Base-by-base conservation (phyloP, 371 early-diverging fungal genomes). In the Nematocida sp. region DNA sequence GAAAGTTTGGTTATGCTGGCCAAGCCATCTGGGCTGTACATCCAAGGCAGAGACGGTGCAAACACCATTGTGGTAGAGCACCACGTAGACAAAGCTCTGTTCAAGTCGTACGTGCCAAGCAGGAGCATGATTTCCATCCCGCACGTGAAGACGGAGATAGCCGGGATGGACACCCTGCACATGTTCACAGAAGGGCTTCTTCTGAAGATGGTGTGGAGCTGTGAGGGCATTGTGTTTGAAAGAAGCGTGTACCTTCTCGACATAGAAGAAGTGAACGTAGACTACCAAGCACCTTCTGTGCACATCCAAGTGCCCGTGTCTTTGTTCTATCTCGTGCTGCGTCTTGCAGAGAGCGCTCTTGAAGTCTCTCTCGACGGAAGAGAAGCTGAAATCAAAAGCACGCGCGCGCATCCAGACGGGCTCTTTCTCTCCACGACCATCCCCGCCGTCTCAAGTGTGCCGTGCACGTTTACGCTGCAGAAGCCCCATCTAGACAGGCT, bases 401-500 rank as follows among this genome's bases (percentile, higher is more conserved):
- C 34, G 7, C 37, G 17, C 11, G 13, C 49, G 7, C 27, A 37
- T 5, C 27, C 27, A 37, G 41, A 58, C 23, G 8, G 32, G 19
- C n/a, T 67, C 7, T 25, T 27, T 4, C 32, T 67, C 17, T n/a
- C 4, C 5, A 50, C 25, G 13, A 57, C 15, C 17, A 2, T 67
- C 4, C 29, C 31, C 21, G 40, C 49, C 15, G 29, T 57, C 13
- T 23, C 32, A 8, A 27, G 40, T 7, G 19, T 5, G 7, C 3
- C 57, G n/a, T 58, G 74, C 51, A 34, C 49, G 1, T 70, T 70
- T 45, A 70, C 40, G 4, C 13, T 70, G n/a, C 43, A 21, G 2
- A 70, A 70, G 63, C 41, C 48, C 52, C 74, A 70, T 41, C 37
- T 70, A 46, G 74, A 70, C 17, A 70, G 51, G 19, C 51, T 70